phyloP scores from a whole-genome alignment of 352 stramenopile species.

The Globisporangium orthogonon region DNA sequence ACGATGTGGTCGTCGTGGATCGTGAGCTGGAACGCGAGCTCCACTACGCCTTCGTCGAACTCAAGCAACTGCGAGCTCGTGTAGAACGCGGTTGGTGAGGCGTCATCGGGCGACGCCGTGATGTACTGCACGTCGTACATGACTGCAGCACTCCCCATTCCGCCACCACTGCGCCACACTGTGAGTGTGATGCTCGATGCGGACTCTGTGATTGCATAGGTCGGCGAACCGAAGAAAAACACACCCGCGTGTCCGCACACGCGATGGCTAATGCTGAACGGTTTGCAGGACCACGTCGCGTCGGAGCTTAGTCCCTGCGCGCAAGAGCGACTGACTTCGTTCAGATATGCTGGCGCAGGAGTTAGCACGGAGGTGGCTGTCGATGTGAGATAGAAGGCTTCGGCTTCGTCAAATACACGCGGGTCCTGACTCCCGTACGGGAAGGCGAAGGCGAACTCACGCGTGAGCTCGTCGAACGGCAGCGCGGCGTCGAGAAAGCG shows the following conservation, averaged over 20 bases:
- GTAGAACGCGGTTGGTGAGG: slow-evolving; percentile 85
- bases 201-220: slow-evolving; percentile 80
- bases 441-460: slow-evolving; percentile 88
- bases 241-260: slow-evolving; percentile 90
- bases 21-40: slow-evolving; percentile 85
- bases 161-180: slow-evolving; percentile 82
- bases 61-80: slow-evolving; percentile 72
- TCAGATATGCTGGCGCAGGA: slow-evolving; percentile 20
- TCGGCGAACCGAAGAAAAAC: slow-evolving; percentile 81
- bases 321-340: slow-evolving; percentile 52
- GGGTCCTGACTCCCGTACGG: slow-evolving; percentile 89
- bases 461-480: slow-evolving; percentile 83
- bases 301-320: slow-evolving; percentile 53
- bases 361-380: background rate
- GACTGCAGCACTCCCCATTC: slow-evolving; percentile 63
- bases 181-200: slow-evolving; percentile 73
- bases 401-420: slow-evolving; percentile 90
- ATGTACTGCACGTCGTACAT: slow-evolving; percentile 84
- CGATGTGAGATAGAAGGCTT: slow-evolving; percentile 55
- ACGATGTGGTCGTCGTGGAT: slow-evolving; percentile 88
- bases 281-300: slow-evolving; percentile 56
- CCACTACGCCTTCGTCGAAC: slow-evolving; percentile 78
- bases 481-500: slow-evolving; percentile 58
- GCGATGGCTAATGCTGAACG: slow-evolving; percentile 53
- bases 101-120: slow-evolving; percentile 64